Conservation (phyloP, 345 rosid genomes). For the Microthlaspi erraticum region DNA sequence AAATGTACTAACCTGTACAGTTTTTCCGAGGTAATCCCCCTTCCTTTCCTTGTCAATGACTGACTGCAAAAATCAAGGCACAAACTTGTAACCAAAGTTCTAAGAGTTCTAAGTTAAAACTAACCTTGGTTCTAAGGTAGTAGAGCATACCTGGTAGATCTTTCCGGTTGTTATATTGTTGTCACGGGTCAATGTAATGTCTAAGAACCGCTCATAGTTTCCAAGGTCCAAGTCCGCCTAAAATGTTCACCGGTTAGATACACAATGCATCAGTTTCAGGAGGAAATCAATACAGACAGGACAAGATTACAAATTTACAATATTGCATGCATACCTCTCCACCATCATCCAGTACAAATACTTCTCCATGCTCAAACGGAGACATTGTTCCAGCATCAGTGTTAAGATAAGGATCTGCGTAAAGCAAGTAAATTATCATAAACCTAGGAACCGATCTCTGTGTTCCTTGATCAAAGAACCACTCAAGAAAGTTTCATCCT, state of each 20-base stretch:
- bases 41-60: slow-evolving; percentile 89
- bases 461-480: no score
- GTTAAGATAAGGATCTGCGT: slow-evolving; percentile 80
- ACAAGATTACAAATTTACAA: slow-evolving; percentile 6
- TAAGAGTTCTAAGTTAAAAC: slow-evolving; percentile 2
- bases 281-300: background rate
- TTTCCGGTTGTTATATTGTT: slow-evolving; percentile 86
- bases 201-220: slow-evolving; percentile 80
- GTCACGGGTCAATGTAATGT: slow-evolving; percentile 73
- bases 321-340: slow-evolving; percentile 63
- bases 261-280: background rate
- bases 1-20: slow-evolving; percentile 73
- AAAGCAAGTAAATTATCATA: slow-evolving; percentile 10
- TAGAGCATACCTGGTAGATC: slow-evolving; percentile 68
- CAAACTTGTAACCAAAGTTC: background rate
- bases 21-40: slow-evolving; percentile 97
- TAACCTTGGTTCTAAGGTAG: background rate
- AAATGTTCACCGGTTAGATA: slow-evolving; percentile 31
- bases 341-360: slow-evolving; percentile 82
- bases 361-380: slow-evolving; percentile 92
- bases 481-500: background rate
- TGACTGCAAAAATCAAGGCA: slow-evolving; percentile 51
- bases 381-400: slow-evolving; percentile 93
- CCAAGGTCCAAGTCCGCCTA: slow-evolving; percentile 92
- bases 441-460: background rate